Conservation (phyloP, 139 green algal species). For the Chlamydomonas urium region DNA sequence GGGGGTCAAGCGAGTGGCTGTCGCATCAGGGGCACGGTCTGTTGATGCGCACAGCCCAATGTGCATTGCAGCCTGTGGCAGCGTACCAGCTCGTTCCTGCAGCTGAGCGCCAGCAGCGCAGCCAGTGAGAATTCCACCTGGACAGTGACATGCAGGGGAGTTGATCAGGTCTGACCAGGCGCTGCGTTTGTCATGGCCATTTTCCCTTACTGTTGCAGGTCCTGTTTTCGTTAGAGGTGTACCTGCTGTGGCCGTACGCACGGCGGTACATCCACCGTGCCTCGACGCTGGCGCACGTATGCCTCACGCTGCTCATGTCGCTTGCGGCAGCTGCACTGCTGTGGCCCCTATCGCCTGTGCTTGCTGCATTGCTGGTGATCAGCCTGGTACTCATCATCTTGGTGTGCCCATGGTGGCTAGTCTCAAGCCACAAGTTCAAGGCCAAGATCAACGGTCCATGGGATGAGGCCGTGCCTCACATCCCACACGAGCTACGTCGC, state of each 20-base stretch:
- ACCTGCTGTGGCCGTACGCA: conserved; percentile 73
- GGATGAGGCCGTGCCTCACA: conserved; percentile 74
- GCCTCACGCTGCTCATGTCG: neutral
- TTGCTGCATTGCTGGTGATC: neutral
- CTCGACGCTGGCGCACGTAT: neutral
- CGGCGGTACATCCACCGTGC: conserved; percentile 48
- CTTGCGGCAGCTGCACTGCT: neutral
- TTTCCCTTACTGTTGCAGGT: no score
- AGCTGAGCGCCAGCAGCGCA: no score
- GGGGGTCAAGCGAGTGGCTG: no score
- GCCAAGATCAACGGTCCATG: conserved; percentile 83
- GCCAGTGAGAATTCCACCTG: no score
- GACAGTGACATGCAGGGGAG: no score
- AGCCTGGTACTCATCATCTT: neutral
- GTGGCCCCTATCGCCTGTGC: neutral
- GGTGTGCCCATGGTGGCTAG: conserved; percentile 39
- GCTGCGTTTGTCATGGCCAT: no score
- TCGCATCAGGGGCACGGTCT: no score
- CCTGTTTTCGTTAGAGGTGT: conserved; percentile 70
- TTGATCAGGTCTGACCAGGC: no score
- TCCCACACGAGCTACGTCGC: no score
- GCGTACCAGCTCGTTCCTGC: no score
- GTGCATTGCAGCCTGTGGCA: no score
- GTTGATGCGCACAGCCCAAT: no score
- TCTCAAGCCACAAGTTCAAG: conserved; percentile 87